Conservation (phyloP, 2,329 filamentous ascomycete species). For the Stylonectria norvegica region DNA sequence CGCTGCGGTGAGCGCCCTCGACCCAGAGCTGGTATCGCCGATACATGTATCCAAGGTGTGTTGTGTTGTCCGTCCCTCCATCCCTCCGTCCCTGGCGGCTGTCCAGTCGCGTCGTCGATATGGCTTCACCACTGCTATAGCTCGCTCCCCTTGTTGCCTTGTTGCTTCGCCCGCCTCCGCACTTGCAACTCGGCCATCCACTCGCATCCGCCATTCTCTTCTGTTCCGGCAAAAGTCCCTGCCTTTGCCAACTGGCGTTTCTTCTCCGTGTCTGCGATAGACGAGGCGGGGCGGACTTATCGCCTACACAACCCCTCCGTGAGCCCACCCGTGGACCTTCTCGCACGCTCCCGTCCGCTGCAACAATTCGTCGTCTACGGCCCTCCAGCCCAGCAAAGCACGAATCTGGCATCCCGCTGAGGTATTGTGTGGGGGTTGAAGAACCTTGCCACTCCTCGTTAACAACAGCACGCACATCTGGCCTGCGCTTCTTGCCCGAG, state of each 20-base stretch:
- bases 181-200: background rate
- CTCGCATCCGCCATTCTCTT: background rate
- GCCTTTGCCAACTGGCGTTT: constrained; percentile 17
- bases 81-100: background rate
- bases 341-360: no score
- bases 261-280: constrained; percentile 14
- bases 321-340: background rate
- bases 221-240: constrained; percentile 2
- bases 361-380: no score
- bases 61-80: no score
- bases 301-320: constrained; percentile 12
- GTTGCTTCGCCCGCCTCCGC: background rate
- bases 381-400: no score
- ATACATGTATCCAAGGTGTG: no score
- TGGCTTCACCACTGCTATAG: background rate
- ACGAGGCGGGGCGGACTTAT: constrained; percentile 12
- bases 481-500: constrained; percentile 18
- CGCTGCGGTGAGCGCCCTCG: background rate
- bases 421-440: constrained; percentile 23
- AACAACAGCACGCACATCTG: constrained; percentile 11
- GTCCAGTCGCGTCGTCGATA: background rate
- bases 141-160: background rate
- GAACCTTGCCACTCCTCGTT: constrained; percentile 8
- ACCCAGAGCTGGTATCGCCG: no score
- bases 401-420: constrained; percentile 8